Conservation (phyloP, 768 basidiomycete species). For the Obba rivulosa region DNA sequence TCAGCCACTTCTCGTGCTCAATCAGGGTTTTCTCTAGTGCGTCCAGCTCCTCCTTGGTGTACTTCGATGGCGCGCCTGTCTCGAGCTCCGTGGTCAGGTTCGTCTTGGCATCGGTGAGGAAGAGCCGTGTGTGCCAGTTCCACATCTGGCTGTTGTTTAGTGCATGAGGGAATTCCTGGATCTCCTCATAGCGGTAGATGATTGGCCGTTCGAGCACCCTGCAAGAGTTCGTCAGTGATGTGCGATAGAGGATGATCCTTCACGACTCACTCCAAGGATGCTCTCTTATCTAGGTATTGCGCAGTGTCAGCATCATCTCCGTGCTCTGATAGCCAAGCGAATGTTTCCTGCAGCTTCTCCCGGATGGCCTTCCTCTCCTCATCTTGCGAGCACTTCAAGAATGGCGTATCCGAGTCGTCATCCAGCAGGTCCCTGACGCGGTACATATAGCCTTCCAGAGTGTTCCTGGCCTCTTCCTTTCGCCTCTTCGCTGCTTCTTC, state of each 20-base stretch:
- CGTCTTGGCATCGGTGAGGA: slow-evolving; percentile 72
- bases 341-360: slow-evolving; percentile 65
- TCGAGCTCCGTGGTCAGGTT: slow-evolving; percentile 68
- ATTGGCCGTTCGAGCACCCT: slow-evolving; percentile 79
- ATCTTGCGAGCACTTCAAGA: slow-evolving; percentile 79
- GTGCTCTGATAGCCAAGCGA: slow-evolving; percentile 78
- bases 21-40: slow-evolving; percentile 68
- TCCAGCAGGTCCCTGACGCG: slow-evolving; percentile 77
- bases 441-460: slow-evolving; percentile 92
- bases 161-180: slow-evolving; percentile 76
- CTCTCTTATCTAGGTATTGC: slow-evolving; percentile 70
- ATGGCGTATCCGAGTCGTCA: slow-evolving; percentile 62
- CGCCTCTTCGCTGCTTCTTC: slow-evolving; percentile 73
- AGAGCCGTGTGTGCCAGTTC: slow-evolving; percentile 85
- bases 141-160: slow-evolving; percentile 81
- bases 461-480: slow-evolving; percentile 87
- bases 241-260: background rate
- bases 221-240: background rate
- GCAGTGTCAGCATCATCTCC: slow-evolving; percentile 79
- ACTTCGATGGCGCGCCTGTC: slow-evolving; percentile 64
- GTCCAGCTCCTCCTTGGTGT: slow-evolving; percentile 83
- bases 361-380: slow-evolving; percentile 64
- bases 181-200: slow-evolving; percentile 84
- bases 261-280: slow-evolving; percentile 74
- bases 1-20: slow-evolving; percentile 82